Evolutionary conservation across 1,284 basidiomycete genomes (phyloP).

Genomic region (Fomitopsis pinicola): DNA sequence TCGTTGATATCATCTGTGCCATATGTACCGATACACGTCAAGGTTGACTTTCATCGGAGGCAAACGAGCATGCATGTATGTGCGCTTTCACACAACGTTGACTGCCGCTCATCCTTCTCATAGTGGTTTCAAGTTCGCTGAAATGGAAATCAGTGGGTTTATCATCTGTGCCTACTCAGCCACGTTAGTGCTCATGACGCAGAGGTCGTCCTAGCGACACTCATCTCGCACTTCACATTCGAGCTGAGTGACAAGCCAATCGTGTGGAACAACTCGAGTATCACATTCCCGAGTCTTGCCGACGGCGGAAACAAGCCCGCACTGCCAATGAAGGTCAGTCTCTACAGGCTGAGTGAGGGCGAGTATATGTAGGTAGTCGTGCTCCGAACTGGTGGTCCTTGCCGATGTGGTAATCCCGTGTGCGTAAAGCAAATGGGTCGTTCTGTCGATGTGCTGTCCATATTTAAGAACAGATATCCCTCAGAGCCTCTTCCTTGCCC

Average conservation of each 20-base stretch:
- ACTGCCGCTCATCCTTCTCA: no score
- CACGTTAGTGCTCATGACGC: no score
- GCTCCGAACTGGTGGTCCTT: no score
- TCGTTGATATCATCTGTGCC: no score
- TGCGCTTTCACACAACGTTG: not conserved
- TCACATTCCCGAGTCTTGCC: constrained; percentile 16
- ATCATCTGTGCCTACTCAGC: no score
- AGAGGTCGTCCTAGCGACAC: constrained; percentile 12
- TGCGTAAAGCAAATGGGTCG: no score
- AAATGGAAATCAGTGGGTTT: constrained; percentile 2
- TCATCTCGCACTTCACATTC: constrained; percentile 10
- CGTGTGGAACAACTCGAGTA: constrained; percentile 16
- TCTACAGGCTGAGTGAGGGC: not conserved
- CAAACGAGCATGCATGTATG: constrained; percentile 5
- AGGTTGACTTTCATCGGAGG: constrained; percentile 1
- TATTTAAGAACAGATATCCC: no score
- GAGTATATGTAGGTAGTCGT: no score
- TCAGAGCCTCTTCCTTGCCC: no score
- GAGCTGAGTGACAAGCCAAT: constrained; percentile 11
- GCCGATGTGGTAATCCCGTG: no score
- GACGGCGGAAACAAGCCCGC: constrained; percentile 8
- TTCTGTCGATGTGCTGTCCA: no score
- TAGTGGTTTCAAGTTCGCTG: constrained; percentile 2
- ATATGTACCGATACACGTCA: no score
- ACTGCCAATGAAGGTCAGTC: constrained; percentile 6